A percentile compares a stretch with the other conserved stretches of the same genome.
Evolutionary conservation across 2,329 filamentous ascomycete genomes (phyloP).

Genomic region (Pseudopithomyces chartarum): DNA sequence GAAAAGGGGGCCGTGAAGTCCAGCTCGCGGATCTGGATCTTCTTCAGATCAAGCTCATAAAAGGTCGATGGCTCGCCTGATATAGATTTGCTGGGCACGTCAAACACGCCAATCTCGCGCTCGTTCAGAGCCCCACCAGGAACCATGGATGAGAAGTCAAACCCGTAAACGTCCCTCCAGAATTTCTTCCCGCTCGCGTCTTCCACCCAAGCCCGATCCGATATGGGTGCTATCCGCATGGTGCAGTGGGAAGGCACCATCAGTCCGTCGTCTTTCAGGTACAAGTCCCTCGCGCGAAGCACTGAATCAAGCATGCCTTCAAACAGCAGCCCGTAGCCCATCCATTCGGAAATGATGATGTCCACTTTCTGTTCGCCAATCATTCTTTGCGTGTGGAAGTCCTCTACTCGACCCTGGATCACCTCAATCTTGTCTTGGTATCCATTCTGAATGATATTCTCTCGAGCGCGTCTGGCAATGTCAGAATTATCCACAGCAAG

Average conservation of each 20-base stretch:
- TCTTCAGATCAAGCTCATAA: conserved; percentile 77
- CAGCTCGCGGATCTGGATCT: conserved; percentile 71
- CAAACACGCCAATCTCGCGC: conserved; percentile 38
- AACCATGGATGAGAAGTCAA: conserved; percentile 92
- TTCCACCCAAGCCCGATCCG: conserved; percentile 75
- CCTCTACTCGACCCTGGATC: conserved; percentile 84
- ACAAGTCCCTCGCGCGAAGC: conserved; percentile 83
- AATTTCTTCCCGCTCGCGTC: conserved; percentile 72
- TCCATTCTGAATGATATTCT: conserved; percentile 82
- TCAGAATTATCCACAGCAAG: conserved; percentile 91
- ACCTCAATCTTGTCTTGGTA: conserved; percentile 77
- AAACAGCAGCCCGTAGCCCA: conserved; percentile 93
- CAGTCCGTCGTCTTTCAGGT: conserved; percentile 78
- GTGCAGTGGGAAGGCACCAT: conserved; percentile 87
- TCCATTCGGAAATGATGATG: conserved; percentile 97
- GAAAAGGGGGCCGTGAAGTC: conserved; percentile 74
- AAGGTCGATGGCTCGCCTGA: conserved; percentile 67
- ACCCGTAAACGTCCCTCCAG: conserved; percentile 93
- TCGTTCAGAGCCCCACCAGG: conserved; percentile 78
- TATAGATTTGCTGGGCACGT: conserved; percentile 34
- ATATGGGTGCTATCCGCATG: conserved; percentile 79
- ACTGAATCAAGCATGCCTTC: conserved; percentile 97
- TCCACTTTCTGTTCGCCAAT: conserved; percentile 68
- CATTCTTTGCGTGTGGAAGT: conserved; percentile 69
- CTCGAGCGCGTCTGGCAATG: conserved; percentile 84